These are phyloP conservation scores for Rosa rugosa DNA, from an alignment of 306 rosid species.

Conservation along the genomic window DNA sequence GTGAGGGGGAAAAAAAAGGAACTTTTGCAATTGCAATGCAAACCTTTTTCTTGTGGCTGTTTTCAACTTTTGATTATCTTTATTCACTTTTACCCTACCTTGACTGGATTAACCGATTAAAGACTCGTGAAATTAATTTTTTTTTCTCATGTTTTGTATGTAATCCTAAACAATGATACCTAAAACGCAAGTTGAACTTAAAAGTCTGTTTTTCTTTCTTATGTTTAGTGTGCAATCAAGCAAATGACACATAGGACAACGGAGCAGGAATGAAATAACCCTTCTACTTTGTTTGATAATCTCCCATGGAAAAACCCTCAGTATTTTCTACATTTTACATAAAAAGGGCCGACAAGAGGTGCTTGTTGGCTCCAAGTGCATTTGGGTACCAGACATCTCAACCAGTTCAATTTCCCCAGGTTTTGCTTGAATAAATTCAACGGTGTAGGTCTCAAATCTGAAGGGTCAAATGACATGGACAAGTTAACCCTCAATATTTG, in stretches of 20 bases:
- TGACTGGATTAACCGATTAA: background rate
- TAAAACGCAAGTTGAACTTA: background rate
- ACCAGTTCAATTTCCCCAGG: background rate
- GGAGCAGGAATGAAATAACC: background rate
- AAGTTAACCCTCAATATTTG: background rate
- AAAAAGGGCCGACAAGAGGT: background rate
- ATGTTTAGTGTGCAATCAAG: background rate
- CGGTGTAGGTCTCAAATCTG: background rate
- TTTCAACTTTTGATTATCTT: background rate
- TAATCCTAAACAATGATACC: background rate
- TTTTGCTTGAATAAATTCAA: background rate
- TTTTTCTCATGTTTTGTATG: background rate
- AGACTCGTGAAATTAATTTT: background rate
- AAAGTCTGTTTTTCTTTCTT: background rate
- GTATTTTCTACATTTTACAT: background rate
- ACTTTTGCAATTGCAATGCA: no score
- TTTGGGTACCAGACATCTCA: background rate
- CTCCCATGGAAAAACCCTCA: background rate
- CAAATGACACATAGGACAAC: background rate
- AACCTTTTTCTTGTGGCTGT: background rate
- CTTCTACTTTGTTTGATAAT: background rate
- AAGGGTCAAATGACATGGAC: background rate
- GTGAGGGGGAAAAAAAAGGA: background rate
- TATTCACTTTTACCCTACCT: background rate
- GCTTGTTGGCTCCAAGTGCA: background rate